These are phyloP conservation scores for Penicillium crystallinum DNA, from an alignment of 495 filamentous ascomycete genomes.

Conservation along the genomic window DNA sequence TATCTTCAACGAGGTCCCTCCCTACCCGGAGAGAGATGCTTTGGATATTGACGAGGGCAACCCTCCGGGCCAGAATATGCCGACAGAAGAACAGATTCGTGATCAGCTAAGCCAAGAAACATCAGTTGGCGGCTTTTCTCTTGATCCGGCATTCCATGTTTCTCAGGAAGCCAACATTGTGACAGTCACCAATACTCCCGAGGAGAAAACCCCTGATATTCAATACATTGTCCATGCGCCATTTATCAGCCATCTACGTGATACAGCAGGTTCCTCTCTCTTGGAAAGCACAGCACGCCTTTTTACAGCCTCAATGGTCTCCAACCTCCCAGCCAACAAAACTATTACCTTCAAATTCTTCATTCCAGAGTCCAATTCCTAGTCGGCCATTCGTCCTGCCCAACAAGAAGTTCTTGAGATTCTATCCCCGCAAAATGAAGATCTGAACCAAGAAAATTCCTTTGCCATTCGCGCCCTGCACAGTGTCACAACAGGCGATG, in stretches of 20 bases:
- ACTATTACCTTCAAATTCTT: constrained; percentile 12
- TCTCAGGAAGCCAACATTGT: constrained; percentile 5
- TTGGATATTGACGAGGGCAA: constrained; percentile 12
- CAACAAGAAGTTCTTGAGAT: constrained; percentile 5
- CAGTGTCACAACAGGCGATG: not conserved
- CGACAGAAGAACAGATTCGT: constrained; percentile 11
- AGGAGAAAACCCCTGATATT: constrained; percentile 5
- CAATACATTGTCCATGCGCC: constrained; percentile 13
- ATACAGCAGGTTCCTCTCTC: constrained; percentile 3
- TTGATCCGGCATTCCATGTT: constrained; percentile 7
- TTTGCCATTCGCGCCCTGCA: constrained; percentile 12
- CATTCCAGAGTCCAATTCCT: constrained; percentile 11
- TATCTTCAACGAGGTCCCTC: not conserved
- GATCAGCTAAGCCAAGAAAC: constrained; percentile 11
- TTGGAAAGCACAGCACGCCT: constrained; percentile 12
- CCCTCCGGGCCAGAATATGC: not conserved
- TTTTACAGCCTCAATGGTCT: constrained; percentile 7
- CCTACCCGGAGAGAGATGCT: not conserved
- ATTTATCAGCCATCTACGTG: constrained; percentile 13
- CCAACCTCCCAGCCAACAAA: constrained; percentile 11
- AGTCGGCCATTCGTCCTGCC: constrained; percentile 11
- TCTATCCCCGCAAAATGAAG: not conserved
- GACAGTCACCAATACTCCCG: constrained; percentile 11
- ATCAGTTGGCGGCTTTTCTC: constrained; percentile 2
- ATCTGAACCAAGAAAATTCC: not conserved